phyloP scores from a whole-genome alignment of 1,139 yeast genomes.

The Zygoascus hellenicus region DNA sequence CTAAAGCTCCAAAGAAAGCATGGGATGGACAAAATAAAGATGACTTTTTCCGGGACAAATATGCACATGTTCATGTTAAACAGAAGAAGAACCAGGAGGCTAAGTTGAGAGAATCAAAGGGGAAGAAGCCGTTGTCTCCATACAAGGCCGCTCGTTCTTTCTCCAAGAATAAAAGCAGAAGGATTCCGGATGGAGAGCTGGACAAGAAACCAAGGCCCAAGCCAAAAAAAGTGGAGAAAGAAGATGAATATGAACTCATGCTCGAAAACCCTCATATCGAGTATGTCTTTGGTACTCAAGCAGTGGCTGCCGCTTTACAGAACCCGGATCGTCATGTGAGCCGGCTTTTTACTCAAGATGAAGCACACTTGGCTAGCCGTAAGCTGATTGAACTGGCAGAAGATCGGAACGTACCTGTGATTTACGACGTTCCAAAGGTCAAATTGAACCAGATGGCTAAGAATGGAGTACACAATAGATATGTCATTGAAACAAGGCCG shows the following conservation, averaged over 20 bases:
- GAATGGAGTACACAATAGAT: conserved; percentile 78
- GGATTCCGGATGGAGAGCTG: conserved; percentile 8
- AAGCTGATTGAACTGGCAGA: conserved; percentile 45
- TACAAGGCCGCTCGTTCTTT: conserved; percentile 16
- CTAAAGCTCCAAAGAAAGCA: conserved; percentile 42
- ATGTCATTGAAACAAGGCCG: conserved; percentile 64
- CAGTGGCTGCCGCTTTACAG: conserved; percentile 65
- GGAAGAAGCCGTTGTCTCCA: conserved; percentile 7
- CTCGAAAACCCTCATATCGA: conserved; percentile 48
- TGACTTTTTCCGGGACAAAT: conserved; percentile 48
- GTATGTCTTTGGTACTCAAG: conserved; percentile 68
- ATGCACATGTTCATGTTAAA: conserved; percentile 53
- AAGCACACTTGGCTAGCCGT: conserved; percentile 24
- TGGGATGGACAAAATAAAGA: conserved; percentile 58
- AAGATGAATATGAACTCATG: neutral
- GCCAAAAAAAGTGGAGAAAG: conserved; percentile 11
- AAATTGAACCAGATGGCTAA: conserved; percentile 56
- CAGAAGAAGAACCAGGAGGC: conserved; percentile 31
- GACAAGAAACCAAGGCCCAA: conserved; percentile 6
- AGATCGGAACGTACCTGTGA: conserved; percentile 41
- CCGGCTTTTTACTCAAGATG: conserved; percentile 41
- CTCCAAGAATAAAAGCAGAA: conserved; percentile 12
- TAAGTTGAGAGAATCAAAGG: conserved; percentile 8
- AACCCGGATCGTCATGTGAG: conserved; percentile 53
- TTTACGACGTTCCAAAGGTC: conserved; percentile 44